These are phyloP conservation scores for Quercus cerris DNA, from an alignment of 306 rosid species.

Conservation along the genomic window DNA sequence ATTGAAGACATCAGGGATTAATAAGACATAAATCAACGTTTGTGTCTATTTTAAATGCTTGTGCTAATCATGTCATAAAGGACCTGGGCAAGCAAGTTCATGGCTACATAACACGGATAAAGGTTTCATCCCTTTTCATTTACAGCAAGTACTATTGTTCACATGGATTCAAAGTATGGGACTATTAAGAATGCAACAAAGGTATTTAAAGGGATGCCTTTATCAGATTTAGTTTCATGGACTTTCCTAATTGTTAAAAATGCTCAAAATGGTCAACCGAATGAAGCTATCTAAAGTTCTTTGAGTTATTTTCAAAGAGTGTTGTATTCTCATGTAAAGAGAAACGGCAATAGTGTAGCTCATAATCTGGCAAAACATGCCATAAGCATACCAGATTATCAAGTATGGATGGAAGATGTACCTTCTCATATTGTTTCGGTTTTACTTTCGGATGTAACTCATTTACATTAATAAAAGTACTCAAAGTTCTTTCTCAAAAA, in stretches of 20 bases:
- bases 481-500: no score
- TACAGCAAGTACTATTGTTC: conserved; percentile 62
- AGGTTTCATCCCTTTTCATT: conserved; percentile 42
- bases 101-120: conserved; percentile 53
- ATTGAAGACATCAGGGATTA: conserved; percentile 39
- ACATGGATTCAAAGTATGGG: conserved; percentile 68
- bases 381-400: no score
- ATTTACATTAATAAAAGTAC: no score
- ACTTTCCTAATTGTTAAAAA: conserved; percentile 62
- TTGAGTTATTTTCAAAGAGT: conserved; percentile 10
- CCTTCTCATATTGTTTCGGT: no score
- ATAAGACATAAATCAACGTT: conserved; percentile 51
- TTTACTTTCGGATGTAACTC: no score
- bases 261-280: conserved; percentile 69
- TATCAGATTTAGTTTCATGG: conserved; percentile 60
- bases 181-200: conserved; percentile 45
- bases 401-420: no score
- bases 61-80: conserved; percentile 38
- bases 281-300: conserved; percentile 51
- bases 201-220: conserved; percentile 36
- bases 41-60: conserved; percentile 44
- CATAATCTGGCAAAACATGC: no score
- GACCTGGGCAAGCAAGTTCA: conserved; percentile 59
- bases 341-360: no score
- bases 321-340: no score